phyloP scores from a whole-genome alignment of 2,329 filamentous ascomycete species.

The Penicillium sp. region DNA sequence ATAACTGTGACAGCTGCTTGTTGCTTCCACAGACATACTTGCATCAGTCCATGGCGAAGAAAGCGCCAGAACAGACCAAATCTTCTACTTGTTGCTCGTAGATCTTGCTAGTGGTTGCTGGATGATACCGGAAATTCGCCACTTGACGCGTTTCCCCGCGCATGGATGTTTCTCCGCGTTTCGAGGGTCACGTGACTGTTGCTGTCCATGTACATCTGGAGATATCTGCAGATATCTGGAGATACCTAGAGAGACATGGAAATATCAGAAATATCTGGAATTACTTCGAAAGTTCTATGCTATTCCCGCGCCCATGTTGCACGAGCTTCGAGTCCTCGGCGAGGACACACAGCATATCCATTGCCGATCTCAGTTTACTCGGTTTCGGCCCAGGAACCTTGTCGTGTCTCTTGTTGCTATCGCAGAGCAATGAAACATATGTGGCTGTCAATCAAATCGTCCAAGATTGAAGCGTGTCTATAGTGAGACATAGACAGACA shows the following conservation, averaged over 20 bases:
- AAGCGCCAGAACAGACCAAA: not conserved
- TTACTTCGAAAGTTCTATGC: too few relatives aligned
- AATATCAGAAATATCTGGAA: too few relatives aligned
- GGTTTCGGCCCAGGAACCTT: not conserved
- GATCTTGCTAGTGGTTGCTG: not conserved
- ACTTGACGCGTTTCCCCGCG: not conserved
- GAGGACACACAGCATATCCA: not conserved
- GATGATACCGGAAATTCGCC: not conserved
- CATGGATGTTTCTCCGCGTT: constrained; percentile 22
- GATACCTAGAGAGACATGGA: too few relatives aligned
- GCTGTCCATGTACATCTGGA: not conserved
- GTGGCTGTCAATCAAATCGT: not conserved
- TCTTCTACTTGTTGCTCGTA: not conserved
- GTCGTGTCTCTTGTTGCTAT: not conserved
- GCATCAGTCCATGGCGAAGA: not conserved
- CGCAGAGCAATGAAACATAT: not conserved
- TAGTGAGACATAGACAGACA: not conserved
- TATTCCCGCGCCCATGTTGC: not conserved
- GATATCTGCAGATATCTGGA: not conserved
- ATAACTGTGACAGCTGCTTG: constrained; percentile 9
- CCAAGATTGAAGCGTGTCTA: not conserved
- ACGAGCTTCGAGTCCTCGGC: not conserved
- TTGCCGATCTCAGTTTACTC: not conserved
- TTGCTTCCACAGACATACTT: not conserved
- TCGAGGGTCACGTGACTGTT: constrained; percentile 25